Conservation (phyloP, 768 basidiomycete genomes). For the Termitomyces sp. region DNA sequence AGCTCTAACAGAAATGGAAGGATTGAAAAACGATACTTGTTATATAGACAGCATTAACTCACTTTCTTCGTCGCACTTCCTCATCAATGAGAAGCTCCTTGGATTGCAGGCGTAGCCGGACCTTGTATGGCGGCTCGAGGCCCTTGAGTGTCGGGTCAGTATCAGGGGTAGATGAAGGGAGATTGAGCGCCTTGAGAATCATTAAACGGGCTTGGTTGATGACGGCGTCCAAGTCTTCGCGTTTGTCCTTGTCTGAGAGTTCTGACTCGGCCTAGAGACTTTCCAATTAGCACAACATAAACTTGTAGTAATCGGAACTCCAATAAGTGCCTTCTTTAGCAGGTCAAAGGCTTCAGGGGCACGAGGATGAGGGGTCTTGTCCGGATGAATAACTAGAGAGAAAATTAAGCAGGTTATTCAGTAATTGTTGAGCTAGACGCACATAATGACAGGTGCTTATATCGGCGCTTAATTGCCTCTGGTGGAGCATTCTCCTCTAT, state of each 20-base stretch:
- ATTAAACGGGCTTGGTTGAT: conserved; percentile 69
- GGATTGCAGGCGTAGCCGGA: conserved; percentile 60
- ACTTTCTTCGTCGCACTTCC: conserved; percentile 82
- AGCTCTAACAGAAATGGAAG: conserved; percentile 41
- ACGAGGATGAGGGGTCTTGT: conserved; percentile 86
- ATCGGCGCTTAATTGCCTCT: conserved; percentile 87
- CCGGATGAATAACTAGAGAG: conserved; percentile 88
- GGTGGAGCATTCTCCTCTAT: conserved; percentile 63
- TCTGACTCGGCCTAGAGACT: conserved; percentile 71
- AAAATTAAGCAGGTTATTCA: not conserved
- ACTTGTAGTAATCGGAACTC: not conserved
- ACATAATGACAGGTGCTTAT: conserved; percentile 82
- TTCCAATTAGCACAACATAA: not conserved
- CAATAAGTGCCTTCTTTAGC: conserved; percentile 72
- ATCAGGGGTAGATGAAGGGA: conserved; percentile 55
- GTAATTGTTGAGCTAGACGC: conserved; percentile 24
- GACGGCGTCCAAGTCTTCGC: conserved; percentile 76
- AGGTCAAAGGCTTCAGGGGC: conserved; percentile 92
- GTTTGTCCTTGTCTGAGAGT: conserved; percentile 69
- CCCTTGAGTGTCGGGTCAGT: conserved; percentile 54
- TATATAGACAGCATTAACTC: conserved; percentile 19
- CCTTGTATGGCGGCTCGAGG: conserved; percentile 58
- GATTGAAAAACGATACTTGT: not conserved
- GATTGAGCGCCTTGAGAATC: conserved; percentile 55
- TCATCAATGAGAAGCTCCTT: conserved; percentile 90